A percentile compares a stretch with the other conserved stretches of the same genome.
These are phyloP conservation scores for Trichoderma koningiopsis DNA, from an alignment of 2,329 filamentous ascomycete genomes.

Conservation along the genomic window DNA sequence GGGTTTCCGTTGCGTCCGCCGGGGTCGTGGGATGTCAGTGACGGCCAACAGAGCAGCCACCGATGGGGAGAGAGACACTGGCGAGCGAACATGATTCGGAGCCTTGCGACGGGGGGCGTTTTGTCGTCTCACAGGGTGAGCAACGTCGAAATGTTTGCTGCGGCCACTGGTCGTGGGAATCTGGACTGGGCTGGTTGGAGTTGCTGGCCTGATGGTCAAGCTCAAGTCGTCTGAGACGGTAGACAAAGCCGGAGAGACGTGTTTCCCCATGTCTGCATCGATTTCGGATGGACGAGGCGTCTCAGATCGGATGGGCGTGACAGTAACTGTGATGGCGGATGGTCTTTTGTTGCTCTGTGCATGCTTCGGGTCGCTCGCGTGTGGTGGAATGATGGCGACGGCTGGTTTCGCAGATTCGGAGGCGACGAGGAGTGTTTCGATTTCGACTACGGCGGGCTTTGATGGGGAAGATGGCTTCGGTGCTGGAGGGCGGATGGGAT, in stretches of 20 bases:
- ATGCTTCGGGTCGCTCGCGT: slow-evolving; percentile 36
- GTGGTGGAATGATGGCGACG: slow-evolving; percentile 27
- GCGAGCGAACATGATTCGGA: slow-evolving; percentile 49
- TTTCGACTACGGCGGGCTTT: background rate
- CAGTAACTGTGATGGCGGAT: slow-evolving; percentile 28
- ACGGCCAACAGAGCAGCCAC: slow-evolving; percentile 63
- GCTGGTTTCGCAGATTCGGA: background rate
- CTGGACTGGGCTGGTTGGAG: slow-evolving; percentile 55
- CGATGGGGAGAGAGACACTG: slow-evolving; percentile 59
- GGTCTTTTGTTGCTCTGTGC: slow-evolving; percentile 33
- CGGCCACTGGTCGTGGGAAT: slow-evolving; percentile 52
- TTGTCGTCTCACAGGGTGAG: slow-evolving; percentile 42
- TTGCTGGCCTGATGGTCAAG: slow-evolving; percentile 35
- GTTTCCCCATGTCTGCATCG: slow-evolving; percentile 42
- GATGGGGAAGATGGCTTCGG: background rate
- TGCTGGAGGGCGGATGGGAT: background rate
- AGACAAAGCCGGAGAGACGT: slow-evolving; percentile 37
- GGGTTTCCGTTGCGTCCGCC: slow-evolving; percentile 41
- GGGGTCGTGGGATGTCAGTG: slow-evolving; percentile 60
- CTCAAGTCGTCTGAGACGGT: slow-evolving; percentile 35
- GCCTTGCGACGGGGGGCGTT: slow-evolving; percentile 40
- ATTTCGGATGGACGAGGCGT: slow-evolving; percentile 28
- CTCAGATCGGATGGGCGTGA: slow-evolving; percentile 27
- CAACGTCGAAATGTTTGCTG: slow-evolving; percentile 33
- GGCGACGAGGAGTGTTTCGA: background rate